These are phyloP conservation scores for Rutstroemia sp. DNA, from an alignment of 2,329 filamentous ascomycete genomes.

Conservation along the genomic window DNA sequence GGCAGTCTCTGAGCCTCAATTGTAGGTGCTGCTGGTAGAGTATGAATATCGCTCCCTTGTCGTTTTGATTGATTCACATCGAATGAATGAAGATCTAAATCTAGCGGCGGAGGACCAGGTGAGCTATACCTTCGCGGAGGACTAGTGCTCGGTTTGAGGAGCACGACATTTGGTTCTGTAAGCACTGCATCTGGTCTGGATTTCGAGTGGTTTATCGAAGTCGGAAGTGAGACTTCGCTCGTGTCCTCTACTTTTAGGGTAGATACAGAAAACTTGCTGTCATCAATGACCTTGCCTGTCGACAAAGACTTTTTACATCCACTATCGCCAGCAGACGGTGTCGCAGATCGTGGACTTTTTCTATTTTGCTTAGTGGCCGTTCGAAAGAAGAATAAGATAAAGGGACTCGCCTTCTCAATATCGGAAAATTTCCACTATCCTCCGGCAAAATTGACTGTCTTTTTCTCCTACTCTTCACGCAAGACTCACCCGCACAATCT, in stretches of 20 bases:
- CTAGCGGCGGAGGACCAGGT: slow-evolving; percentile 10
- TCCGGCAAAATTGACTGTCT: slow-evolving; percentile 6
- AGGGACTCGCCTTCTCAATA: slow-evolving; percentile 1
- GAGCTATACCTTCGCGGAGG: slow-evolving; percentile 19
- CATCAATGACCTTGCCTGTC: neutral
- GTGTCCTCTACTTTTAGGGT: neutral
- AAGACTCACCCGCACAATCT: neutral
- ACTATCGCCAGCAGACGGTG: neutral
- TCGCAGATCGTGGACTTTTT: neutral
- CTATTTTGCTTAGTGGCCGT: neutral
- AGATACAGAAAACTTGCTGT: neutral
- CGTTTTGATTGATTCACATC: slow-evolving; percentile 10
- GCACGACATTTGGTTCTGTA: slow-evolving; percentile 4
- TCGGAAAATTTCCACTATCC: slow-evolving; percentile 8
- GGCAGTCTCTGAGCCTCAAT: slow-evolving; percentile 21
- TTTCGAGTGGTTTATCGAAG: neutral
- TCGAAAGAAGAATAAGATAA: neutral
- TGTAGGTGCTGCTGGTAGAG: slow-evolving; percentile 18
- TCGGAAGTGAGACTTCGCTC: neutral
- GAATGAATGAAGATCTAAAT: slow-evolving; percentile 3
- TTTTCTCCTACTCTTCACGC: neutral
- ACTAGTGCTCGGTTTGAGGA: slow-evolving; percentile 12
- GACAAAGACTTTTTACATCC: neutral
- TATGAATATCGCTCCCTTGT: slow-evolving; percentile 16
- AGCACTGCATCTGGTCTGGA: neutral